phyloP scores from a whole-genome alignment of 1,284 basidiomycete genomes.

The Moesziomyces sp. region DNA sequence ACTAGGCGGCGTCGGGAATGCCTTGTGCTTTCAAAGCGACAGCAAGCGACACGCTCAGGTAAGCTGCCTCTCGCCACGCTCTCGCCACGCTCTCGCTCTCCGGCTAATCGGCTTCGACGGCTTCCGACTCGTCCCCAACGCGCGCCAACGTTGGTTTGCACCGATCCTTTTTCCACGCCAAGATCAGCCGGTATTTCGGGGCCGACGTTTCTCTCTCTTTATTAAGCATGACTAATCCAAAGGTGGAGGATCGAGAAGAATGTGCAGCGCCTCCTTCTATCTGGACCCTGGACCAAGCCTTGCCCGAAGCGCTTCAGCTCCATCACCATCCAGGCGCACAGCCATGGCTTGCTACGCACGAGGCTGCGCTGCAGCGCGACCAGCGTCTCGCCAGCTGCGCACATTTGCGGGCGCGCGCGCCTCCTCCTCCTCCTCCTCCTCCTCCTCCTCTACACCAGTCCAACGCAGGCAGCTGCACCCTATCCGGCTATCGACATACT shows the following conservation, averaged over 20 bases:
- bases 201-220: too few relatives aligned
- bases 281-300: too few relatives aligned
- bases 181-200: too few relatives aligned
- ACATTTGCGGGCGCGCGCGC: neutral
- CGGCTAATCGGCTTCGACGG: slow-evolving; percentile 29
- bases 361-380: neutral
- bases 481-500: slow-evolving; percentile 27
- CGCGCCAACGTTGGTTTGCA: neutral
- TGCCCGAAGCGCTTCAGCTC: too few relatives aligned
- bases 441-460: neutral
- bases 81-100: neutral
- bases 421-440: neutral
- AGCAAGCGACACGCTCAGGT: neutral
- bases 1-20: neutral
- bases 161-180: too few relatives aligned
- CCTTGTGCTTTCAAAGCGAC: neutral
- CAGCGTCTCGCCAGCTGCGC: slow-evolving; percentile 4
- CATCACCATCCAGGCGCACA: too few relatives aligned
- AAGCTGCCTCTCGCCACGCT: slow-evolving; percentile 8
- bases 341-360: neutral
- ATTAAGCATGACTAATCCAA: slow-evolving; percentile 2
- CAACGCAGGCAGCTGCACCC: slow-evolving; percentile 6
- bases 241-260: neutral
- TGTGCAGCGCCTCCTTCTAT: too few relatives aligned
- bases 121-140: slow-evolving; percentile 5